phyloP scores from a whole-genome alignment of 2,329 filamentous ascomycete genomes.

The Apiospora marii region DNA sequence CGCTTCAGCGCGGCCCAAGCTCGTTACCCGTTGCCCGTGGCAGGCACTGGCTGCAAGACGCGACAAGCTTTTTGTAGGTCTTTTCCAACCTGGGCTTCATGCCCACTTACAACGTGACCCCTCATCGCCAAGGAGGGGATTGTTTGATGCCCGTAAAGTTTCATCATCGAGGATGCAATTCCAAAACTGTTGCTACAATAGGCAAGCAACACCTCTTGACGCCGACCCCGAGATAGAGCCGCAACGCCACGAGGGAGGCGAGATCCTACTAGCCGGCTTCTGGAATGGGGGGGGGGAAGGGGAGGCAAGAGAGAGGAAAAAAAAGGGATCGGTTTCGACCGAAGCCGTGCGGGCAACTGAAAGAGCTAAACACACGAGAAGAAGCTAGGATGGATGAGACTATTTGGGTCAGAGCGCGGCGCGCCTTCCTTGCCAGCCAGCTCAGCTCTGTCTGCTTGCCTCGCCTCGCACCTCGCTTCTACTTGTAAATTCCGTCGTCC shows the following conservation, averaged over 20 bases:
- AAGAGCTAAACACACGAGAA: not conserved
- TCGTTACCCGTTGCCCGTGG: not conserved
- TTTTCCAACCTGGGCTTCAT: conserved; percentile 8
- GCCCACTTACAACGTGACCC: not conserved
- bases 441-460: not conserved
- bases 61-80: conserved; percentile 24
- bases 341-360: not conserved
- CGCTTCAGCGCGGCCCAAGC: not conserved
- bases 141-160: conserved; percentile 12
- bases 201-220: not conserved
- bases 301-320: not conserved
- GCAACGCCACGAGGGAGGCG: not conserved
- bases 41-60: not conserved
- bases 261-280: not conserved
- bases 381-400: conserved; percentile 20
- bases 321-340: not conserved
- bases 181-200: not conserved
- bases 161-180: not conserved
- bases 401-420: conserved; percentile 18
- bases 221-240: conserved; percentile 14
- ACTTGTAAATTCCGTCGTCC: not conserved
- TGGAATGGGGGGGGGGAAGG: not conserved
- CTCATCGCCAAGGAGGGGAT: conserved; percentile 8
- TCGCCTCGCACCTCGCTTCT: not conserved
- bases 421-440: conserved; percentile 4